Conservation (phyloP, 108 stramenopile species). For the Cylindrotheca closterium region DNA sequence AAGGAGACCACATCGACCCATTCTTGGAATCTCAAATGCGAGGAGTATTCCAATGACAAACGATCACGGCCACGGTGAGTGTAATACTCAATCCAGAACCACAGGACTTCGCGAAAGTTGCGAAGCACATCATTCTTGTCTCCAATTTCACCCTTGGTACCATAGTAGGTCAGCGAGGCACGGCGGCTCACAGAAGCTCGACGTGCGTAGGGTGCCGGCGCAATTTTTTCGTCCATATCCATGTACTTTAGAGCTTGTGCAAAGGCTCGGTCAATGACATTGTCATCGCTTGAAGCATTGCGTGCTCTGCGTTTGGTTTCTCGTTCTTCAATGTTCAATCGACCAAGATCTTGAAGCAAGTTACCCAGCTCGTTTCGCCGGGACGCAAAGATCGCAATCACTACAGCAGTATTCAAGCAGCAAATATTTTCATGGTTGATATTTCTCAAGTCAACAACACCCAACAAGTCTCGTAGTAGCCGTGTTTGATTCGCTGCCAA, state of each 20-base stretch:
- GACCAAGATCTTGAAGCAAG: conserved; percentile 40
- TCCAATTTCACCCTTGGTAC: conserved; percentile 8
- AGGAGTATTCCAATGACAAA: conserved; percentile 82
- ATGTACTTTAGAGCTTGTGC: conserved; percentile 32
- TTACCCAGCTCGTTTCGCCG: conserved; percentile 48
- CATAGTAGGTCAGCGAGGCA: conserved; percentile 2
- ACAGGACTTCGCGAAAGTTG: conserved; percentile 79
- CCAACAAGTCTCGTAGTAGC: conserved; percentile 68
- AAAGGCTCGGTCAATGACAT: conserved; percentile 27
- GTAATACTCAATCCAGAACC: conserved; percentile 91
- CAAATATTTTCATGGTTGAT: conserved; percentile 93
- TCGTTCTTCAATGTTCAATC: conserved; percentile 41
- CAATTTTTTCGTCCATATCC: conserved; percentile 15
- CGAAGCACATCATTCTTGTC: conserved; percentile 44
- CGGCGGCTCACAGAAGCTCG: conserved; percentile 21
- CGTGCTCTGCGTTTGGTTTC: conserved; percentile 20
- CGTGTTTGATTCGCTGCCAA: conserved; percentile 51
- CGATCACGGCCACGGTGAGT: conserved; percentile 83
- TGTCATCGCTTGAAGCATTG: conserved; percentile 17
- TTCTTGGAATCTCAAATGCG: conserved; percentile 78
- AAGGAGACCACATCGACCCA: conserved; percentile 67
- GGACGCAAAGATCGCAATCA: conserved; percentile 71
- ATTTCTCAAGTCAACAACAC: conserved; percentile 64
- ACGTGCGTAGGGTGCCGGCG: conserved; percentile 11
- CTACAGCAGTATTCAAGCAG: conserved; percentile 83